Evolutionary conservation across 2,329 filamentous ascomycete genomes (phyloP).

Genomic region (Colletotrichum karsti): DNA sequence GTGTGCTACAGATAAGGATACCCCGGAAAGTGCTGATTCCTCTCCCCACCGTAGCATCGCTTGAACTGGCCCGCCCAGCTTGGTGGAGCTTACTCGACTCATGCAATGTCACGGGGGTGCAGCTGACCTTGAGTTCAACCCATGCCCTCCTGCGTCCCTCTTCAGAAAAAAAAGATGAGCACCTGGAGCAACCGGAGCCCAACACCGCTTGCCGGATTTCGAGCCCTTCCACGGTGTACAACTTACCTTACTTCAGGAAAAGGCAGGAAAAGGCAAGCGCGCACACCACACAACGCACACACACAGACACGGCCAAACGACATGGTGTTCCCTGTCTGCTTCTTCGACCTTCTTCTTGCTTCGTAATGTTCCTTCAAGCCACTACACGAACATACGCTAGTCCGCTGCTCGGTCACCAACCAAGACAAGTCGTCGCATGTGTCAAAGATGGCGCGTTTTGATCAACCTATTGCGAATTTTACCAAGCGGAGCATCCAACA

Average conservation of each 20-base stretch:
- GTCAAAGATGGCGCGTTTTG: conserved; percentile 22
- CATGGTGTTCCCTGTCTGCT: conserved; percentile 6
- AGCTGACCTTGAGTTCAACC: conserved; percentile 6
- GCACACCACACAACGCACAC: background rate
- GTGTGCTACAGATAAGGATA: conserved; percentile 17
- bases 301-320: background rate
- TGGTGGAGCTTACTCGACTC: conserved; percentile 3
- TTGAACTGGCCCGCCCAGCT: background rate
- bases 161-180: too few relatives aligned
- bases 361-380: conserved; percentile 6
- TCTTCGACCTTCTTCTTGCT: conserved; percentile 13
- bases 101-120: conserved; percentile 24
- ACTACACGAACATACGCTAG: conserved; percentile 4
- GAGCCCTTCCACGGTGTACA: background rate
- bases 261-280: background rate
- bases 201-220: background rate
- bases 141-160: background rate
- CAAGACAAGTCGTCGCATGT: conserved; percentile 12
- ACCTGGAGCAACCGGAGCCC: background rate
- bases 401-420: conserved; percentile 2
- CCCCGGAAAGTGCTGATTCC: conserved; percentile 7
- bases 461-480: conserved; percentile 26
- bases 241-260: background rate
- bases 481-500: background rate
- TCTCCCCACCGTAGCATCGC: conserved; percentile 4